Percentiles rank a stretch among this genome's conserved stretches.
phyloP scores from a whole-genome alignment of 139 green algal species.

The Tetraselmis striata region DNA sequence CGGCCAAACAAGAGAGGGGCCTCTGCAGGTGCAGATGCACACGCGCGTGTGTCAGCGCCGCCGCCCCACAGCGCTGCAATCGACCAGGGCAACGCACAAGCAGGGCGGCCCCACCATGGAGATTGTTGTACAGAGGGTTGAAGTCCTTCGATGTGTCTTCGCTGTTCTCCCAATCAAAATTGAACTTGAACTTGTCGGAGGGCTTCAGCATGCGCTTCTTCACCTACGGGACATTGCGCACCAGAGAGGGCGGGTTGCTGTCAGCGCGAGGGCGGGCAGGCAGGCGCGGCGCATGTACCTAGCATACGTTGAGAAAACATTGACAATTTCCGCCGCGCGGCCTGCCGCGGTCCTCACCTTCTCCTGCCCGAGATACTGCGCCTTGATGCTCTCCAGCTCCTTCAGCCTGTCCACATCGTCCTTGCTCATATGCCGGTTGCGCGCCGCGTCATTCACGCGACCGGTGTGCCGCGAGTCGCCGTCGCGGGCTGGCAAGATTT shows the following conservation, averaged over 20 bases:
- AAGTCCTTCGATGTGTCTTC: conserved; percentile 91
- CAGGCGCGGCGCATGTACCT: too few relatives aligned
- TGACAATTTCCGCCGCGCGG: too few relatives aligned
- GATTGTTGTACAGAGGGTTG: conserved; percentile 87
- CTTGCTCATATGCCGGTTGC: neutral
- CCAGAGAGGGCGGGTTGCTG: too few relatives aligned
- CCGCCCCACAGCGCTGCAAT: neutral
- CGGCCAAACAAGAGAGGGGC: conserved; percentile 88
- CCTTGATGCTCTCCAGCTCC: conserved; percentile 84
- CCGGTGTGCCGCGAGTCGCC: neutral
- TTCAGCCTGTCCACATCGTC: conserved; percentile 71
- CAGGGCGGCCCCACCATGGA: conserved; percentile 43
- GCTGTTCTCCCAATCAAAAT: conserved; percentile 93
- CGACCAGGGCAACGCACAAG: too few relatives aligned
- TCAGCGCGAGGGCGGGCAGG: too few relatives aligned
- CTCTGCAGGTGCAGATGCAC: conserved; percentile 39
- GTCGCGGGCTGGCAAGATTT: conserved; percentile 4
- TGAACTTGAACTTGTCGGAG: conserved; percentile 89
- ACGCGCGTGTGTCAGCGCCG: too few relatives aligned
- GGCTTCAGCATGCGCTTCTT: conserved; percentile 52
- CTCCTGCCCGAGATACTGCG: conserved; percentile 81
- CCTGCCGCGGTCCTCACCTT: conserved; percentile 82
- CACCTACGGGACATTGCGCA: neutral
- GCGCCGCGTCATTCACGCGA: neutral
- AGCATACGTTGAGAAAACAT: too few relatives aligned